phyloP scores from a whole-genome alignment of 1,139 yeast species.

The Debaryomycetaceae sp. region DNA sequence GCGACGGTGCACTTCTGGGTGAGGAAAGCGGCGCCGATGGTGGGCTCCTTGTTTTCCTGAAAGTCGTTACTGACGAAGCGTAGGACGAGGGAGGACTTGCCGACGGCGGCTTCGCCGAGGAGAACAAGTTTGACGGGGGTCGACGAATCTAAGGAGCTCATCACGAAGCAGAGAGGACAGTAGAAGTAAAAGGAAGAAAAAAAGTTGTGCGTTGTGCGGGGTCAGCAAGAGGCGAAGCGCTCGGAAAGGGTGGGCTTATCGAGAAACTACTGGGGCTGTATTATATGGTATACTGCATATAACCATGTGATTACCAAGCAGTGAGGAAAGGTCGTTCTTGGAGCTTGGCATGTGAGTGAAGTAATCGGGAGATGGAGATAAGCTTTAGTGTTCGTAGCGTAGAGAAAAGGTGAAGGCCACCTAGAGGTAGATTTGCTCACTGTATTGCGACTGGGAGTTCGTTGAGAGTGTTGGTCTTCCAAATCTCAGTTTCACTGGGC shows the following conservation, averaged over 20 bases:
- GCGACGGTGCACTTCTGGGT: conserved; percentile 93
- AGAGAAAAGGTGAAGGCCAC: too few relatives aligned
- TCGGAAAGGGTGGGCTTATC: background rate
- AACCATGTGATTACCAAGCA: too few relatives aligned
- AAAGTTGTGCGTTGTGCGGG: background rate
- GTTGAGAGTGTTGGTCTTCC: too few relatives aligned
- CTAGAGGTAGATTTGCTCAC: too few relatives aligned
- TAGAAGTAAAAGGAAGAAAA: background rate
- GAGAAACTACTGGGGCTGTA: background rate
- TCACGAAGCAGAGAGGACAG: conserved; percentile 2
- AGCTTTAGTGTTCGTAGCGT: too few relatives aligned
- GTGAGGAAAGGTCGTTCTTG: too few relatives aligned
- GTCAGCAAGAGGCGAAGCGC: background rate
- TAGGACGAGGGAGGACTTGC: conserved; percentile 85
- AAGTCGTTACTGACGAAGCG: conserved; percentile 93
- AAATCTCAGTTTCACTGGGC: too few relatives aligned
- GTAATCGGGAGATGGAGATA: too few relatives aligned
- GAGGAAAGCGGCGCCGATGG: conserved; percentile 95
- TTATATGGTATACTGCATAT: too few relatives aligned
- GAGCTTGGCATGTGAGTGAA: too few relatives aligned
- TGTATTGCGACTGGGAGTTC: too few relatives aligned
- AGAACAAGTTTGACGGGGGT: conserved; percentile 83
- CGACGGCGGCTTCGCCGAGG: conserved; percentile 96
- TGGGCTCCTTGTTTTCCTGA: conserved; percentile 94
- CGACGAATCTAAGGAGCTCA: conserved; percentile 35